Conservation (phyloP, 129 eudicot species). For the Flaveria bidentis region DNA sequence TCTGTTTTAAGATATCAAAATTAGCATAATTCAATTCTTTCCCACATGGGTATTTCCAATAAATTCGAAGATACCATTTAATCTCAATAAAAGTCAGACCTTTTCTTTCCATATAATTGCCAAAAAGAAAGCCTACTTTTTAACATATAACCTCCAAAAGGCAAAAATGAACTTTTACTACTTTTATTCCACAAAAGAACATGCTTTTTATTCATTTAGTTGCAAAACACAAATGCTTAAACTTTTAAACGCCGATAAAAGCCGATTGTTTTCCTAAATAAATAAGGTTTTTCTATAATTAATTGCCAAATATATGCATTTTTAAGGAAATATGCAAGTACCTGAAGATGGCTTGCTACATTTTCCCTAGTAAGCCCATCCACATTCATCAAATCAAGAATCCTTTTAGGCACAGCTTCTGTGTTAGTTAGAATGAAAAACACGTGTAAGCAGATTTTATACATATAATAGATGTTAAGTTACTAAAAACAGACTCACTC, state of each 20-base stretch:
- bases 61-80: not conserved
- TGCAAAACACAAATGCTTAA: not conserved
- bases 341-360: slow-evolving; percentile 99
- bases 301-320: slow-evolving; percentile 10
- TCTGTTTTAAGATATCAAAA: slow-evolving; percentile 48
- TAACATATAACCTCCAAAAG: not conserved
- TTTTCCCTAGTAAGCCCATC: slow-evolving; percentile 97
- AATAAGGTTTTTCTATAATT: not conserved
- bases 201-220: not conserved
- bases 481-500: slow-evolving; percentile 52
- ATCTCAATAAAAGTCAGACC: not conserved
- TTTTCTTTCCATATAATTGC: not conserved
- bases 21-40: slow-evolving; percentile 17
- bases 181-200: not conserved
- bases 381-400: slow-evolving; percentile 92
- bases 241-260: not conserved
- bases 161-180: slow-evolving; percentile 1
- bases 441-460: not conserved
- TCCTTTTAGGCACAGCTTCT: slow-evolving; percentile 97
- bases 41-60: not conserved
- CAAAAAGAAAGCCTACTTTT: not conserved
- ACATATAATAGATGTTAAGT: not conserved
- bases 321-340: slow-evolving; percentile 19
- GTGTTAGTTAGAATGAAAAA: slow-evolving; percentile 28
- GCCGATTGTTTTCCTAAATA: not conserved